Base-by-base conservation (phyloP, 108 stramenopile genomes). In the Pseudonitzschia pungens region DNA sequence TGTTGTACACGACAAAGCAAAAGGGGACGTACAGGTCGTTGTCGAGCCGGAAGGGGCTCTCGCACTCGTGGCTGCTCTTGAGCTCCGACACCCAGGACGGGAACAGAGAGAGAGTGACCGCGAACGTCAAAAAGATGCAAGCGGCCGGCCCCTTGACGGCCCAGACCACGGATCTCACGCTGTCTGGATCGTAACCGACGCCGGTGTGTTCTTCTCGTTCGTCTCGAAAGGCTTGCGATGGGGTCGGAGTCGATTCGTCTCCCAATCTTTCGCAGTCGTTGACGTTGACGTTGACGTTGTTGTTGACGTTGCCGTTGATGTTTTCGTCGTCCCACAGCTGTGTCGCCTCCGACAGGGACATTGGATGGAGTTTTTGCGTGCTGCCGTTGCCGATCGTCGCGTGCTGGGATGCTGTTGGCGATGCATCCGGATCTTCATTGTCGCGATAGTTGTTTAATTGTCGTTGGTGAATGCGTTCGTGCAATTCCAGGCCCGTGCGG, bases 1-100 rank as follows among this genome's bases (percentile, higher is more conserved):
- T 40, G 73, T 87, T 87, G 77, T 84, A 87, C 4, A 82, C n/a
- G 21, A 84, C 74, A 74, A 87, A 84, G 65, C 74, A 77, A 15
- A 78, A 43, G 15, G 86, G 84, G 0, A 76, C 57, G 41, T 78
- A 87, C 4, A 87, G 72, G 64, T 87, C 86, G 72, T 87, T 84
- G 72, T 24, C n/a, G 12, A 83, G 45, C 26, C 86, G 78, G 50
- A 18, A 27, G 26, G 68, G 40, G n/a, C 31, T 31, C 57, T 84
- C 51, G 51, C 84, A 84, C 64, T 78, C 70, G 32, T 80, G 74
- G 12, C 55, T 50, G 45, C 83, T 82, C 52, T 60, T 51, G 31
- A 87, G 41, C 42, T 67, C 36, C 7, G 84, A 84, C 18, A 77
- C 69, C 83, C 84, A 87, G 1, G 66, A 53, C 14, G 86, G 86